Evolutionary conservation across 2,329 filamentous ascomycete genomes (phyloP).

Genomic region (Colletotrichum tofieldiae): DNA sequence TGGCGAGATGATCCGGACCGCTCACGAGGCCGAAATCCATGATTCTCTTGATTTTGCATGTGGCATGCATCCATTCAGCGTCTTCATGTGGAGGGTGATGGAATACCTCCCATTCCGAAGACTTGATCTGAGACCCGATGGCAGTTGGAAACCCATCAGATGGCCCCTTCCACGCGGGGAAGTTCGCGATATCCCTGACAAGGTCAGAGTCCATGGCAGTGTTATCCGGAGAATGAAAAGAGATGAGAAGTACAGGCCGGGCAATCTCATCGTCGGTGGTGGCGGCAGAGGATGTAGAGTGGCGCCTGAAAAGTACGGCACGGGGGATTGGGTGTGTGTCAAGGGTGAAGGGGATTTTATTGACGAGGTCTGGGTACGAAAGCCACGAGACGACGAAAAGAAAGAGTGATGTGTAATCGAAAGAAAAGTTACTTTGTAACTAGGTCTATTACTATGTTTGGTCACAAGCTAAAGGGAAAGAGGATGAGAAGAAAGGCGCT

Average conservation of each 20-base stretch:
- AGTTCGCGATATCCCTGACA: conserved; percentile 80
- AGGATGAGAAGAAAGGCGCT: background rate
- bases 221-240: conserved; percentile 80
- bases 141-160: conserved; percentile 83
- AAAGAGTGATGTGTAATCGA: background rate
- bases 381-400: conserved; percentile 35
- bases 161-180: conserved; percentile 87
- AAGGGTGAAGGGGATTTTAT: conserved; percentile 76
- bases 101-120: conserved; percentile 86
- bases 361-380: conserved; percentile 76
- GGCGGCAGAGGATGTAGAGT: conserved; percentile 78
- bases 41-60: conserved; percentile 79
- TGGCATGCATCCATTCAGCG: conserved; percentile 69
- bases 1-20: conserved; percentile 70
- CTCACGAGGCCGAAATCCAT: conserved; percentile 73
- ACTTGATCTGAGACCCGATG: conserved; percentile 82
- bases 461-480: fast-evolving
- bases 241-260: conserved; percentile 78
- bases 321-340: conserved; percentile 80
- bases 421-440: too few species aligned
- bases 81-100: conserved; percentile 83
- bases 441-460: background rate
- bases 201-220: conserved; percentile 80
- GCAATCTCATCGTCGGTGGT: conserved; percentile 85
- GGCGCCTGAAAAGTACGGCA: conserved; percentile 75